Evolutionary conservation across 139 green algal species (phyloP).

Genomic region (Chlamydomonas sp.): DNA sequence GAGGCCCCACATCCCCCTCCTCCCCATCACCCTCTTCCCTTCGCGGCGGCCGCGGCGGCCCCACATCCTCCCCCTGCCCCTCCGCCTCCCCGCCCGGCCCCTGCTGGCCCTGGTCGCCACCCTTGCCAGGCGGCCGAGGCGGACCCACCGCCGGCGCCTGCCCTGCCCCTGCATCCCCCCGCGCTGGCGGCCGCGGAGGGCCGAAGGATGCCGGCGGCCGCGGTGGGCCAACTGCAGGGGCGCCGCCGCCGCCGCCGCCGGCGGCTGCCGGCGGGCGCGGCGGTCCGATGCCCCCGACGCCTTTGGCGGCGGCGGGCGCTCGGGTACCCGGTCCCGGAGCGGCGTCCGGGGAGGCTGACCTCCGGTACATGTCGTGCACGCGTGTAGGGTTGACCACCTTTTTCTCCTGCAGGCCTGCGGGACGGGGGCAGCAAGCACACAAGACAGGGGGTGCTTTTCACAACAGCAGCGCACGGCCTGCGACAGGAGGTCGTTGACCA

Average conservation of each 20-base stretch:
- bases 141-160: conserved; percentile 18
- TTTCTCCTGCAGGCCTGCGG: background rate
- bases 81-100: background rate
- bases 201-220: conserved; percentile 13
- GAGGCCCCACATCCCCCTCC: conserved; percentile 23
- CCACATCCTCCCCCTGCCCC: background rate
- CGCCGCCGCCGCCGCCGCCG: conserved; percentile 2
- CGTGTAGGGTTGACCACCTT: conserved; percentile 27
- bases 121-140: conserved; percentile 23
- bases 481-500: too few relatives aligned
- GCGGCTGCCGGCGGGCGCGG: conserved; percentile 6
- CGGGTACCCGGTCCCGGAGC: too few relatives aligned
- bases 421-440: background rate
- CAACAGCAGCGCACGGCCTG: background rate
- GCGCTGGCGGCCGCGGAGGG: conserved; percentile 20
- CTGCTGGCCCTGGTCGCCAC: background rate
- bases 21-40: background rate
- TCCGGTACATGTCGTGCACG: conserved; percentile 25
- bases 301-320: conserved; percentile 3
- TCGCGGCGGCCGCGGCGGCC: conserved; percentile 3
- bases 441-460: background rate
- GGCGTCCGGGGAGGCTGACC: background rate
- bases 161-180: background rate
- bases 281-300: conserved; percentile 35
- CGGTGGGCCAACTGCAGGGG: background rate